Evolutionary conservation across 495 filamentous ascomycete species (phyloP), one percentile per base, ranked within the genome.

Genomic region (Neurospora hispaniola): DNA sequence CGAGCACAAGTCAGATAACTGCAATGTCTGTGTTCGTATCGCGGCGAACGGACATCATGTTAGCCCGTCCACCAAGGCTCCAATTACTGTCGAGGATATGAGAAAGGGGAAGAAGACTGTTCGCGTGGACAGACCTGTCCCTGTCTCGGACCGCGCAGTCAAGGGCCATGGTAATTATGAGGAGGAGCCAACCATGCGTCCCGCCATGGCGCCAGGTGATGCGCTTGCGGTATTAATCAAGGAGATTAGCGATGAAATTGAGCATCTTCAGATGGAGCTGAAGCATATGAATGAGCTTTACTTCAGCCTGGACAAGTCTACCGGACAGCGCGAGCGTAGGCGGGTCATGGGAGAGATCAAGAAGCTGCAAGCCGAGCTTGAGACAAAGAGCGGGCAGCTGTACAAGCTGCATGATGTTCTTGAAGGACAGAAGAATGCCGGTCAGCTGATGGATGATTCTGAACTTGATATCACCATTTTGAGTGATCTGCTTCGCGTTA

Each of bases 391-490:
- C n/a, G 92, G 94, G 72, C 92, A 96, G 78, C 90, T 98, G 54
- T 98, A 98, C 79, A 86, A 88, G 9, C 84, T 98, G 8, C 94
- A 96, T 73, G 95, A 98, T 77, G 94, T 97, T 9, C 86, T 97
- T 10, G 95, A 97, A 79, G 93, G 91, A 10, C 90, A 92, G 78
- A 92, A 91, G 83, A 80, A 84, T 70, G 84, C 85, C 27, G 90
- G 88, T 1, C 86, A 88, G 72, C 83, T 90, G 70, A 90, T 94
- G 84, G 89, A 83, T 0, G 84, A 88, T 74, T 85, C 89, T 35
- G 88, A 90, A 73, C 84, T 93, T 70, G 91, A 94, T 72, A 83
- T 90, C 42, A 92, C 92, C 0, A 83, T 94, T 3, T 20, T 80
- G 69, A 80, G 74, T 31, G 73, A 73, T 10, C 40, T 80, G 66